A percentile compares a stretch with the other conserved stretches of the same genome.
phyloP scores from a whole-genome alignment of 495 filamentous ascomycete genomes.

The Penicillium maclennaniae region DNA sequence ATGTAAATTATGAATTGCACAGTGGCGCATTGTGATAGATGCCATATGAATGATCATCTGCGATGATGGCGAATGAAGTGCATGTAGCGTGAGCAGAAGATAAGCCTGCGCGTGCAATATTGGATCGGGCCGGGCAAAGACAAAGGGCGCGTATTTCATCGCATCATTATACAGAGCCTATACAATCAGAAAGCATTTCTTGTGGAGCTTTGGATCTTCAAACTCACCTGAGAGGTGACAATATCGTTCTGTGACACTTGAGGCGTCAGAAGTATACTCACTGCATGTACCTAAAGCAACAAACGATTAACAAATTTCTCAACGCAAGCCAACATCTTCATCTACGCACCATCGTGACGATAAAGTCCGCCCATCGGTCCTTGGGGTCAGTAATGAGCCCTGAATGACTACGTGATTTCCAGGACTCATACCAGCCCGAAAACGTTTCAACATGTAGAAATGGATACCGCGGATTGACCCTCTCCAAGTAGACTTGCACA shows the following conservation, averaged over 20 bases:
- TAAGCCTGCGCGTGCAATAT: constrained; percentile 23
- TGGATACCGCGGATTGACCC: constrained; percentile 24
- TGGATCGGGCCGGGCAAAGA: constrained; percentile 13
- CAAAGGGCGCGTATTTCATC: constrained; percentile 9
- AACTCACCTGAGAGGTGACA: constrained; percentile 15
- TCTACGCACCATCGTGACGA: constrained; percentile 15
- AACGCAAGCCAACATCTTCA: too few species aligned
- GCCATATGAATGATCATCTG: too few species aligned
- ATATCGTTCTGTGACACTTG: constrained; percentile 18
- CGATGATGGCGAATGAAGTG: constrained; percentile 12
- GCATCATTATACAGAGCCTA: constrained; percentile 13
- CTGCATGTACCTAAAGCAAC: constrained; percentile 12
- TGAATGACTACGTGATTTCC: constrained; percentile 4
- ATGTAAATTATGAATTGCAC: too few species aligned
- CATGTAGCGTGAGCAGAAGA: constrained; percentile 22
- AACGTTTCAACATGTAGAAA: constrained; percentile 20
- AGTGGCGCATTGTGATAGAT: too few species aligned
- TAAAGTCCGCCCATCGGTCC: constrained; percentile 18
- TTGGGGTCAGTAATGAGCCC: neutral
- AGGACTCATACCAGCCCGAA: constrained; percentile 17
- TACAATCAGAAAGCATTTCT: neutral
- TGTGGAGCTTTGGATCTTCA: neutral
- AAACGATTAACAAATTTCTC: too few species aligned
- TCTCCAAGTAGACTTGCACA: constrained; percentile 15
- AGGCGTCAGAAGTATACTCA: constrained; percentile 19